Conservation (phyloP, 2,329 filamentous ascomycete species). For the Pseudogymnoascus verrucosus region DNA sequence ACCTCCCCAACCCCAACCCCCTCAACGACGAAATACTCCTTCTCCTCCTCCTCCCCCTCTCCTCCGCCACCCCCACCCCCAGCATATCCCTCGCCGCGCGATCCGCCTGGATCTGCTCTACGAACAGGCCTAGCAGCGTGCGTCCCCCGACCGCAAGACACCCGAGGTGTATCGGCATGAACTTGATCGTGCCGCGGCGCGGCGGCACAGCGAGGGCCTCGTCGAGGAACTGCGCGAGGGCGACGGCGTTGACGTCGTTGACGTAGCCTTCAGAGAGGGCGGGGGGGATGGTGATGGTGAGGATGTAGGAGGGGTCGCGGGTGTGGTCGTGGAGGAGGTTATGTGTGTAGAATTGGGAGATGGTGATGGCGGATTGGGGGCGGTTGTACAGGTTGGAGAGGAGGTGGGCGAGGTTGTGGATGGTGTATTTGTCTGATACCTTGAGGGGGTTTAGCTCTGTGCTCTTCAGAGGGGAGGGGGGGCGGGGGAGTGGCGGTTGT, state of each 20-base stretch:
- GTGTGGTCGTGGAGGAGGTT: not conserved
- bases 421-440: not conserved
- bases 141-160: not conserved
- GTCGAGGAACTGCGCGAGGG: not conserved
- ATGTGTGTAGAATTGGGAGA: not conserved
- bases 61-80: not conserved
- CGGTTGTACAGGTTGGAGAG: not conserved
- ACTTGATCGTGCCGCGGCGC: not conserved
- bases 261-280: rapidly evolving
- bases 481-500: not conserved
- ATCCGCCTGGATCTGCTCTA: not conserved
- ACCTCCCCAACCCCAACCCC: not conserved
- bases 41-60: not conserved
- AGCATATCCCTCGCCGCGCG: not conserved
- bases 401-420: not conserved
- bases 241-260: not conserved
- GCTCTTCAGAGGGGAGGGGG: too few relatives aligned
- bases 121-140: not conserved
- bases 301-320: not conserved
- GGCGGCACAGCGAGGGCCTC: not conserved
- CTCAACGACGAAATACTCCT: not conserved
- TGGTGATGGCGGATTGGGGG: not conserved
- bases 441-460: not conserved
- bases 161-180: not conserved
- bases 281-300: not conserved